Base-by-base conservation (phyloP, 345 rosid genomes). In the Salix exigua region DNA sequence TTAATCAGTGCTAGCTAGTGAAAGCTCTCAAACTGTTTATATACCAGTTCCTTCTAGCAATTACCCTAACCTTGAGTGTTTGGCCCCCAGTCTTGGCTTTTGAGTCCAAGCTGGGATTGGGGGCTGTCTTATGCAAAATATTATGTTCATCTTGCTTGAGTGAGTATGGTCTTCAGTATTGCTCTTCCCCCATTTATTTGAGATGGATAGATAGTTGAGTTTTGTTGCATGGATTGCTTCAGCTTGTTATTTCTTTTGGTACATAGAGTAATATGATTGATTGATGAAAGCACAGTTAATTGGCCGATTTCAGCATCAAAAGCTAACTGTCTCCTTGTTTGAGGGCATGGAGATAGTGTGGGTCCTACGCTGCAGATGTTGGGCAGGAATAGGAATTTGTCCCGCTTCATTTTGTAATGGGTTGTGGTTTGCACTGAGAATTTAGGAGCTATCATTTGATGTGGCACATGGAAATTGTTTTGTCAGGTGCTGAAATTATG, bases 41-140 rank as follows among this genome's bases (percentile, higher is more conserved):
- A 60, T 38, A 71, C 26, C 6, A 55, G 44, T 75, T 21, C 60
- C 48, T 71, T 69, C 23, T 26, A 35, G 53, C 62, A 33, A n/a
- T 55, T 71, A 25, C 63, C 46, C 11, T 33, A 73, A 38, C 53
- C 75, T 68, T 71, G 51, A 13, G 25, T 28, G 61, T 48, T 70
- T 33, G 37, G 40, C 62, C 18, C 31, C n/a, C 25, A 5, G 42
- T 48, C 58, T 9, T 58, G 25, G 28, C 28, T 58, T 58, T 58
- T 58, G 28, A 58, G 26, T 58, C 63, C 28, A 58, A 10, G 28
- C 6, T 58, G 63, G 26, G n/a, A 58, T 58, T n/a, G 63, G 63
- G 11, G 40, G 40, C 68, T 64, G 37, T 64, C 68, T 31, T 13
- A 37, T 64, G 38, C 68, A 64, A 58, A 58, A 16, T 63, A 51